Base-by-base conservation (phyloP, 106 monocot species). In the Apostasia shenzhenica region DNA sequence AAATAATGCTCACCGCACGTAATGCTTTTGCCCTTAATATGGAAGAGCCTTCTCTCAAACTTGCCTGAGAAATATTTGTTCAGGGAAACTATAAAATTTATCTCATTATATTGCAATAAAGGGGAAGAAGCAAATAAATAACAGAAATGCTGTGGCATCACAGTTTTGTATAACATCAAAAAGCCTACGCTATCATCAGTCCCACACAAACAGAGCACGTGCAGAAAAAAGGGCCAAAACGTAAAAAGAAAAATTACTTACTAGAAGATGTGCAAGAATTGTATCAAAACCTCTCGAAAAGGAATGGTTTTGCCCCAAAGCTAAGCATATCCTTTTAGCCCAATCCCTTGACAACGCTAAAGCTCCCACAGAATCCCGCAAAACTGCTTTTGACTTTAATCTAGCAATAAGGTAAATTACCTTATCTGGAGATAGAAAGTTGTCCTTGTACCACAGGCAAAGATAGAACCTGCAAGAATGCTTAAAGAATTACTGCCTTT, bases 271-370 rank as follows among this genome's bases (percentile, higher is more conserved):
- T 44, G 80, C 66, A 10, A 99, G 80, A 72, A 99, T 93, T 69
- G 80, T 99, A 80, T 99, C 99, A 81, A 99, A 93, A 67, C 99
- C 99, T 74, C 93, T 84, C 53, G 81, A 88, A 75, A 99, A 93
- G 45, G 99, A 99, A 75, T 76, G 90, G n/a, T 88, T 83, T 78
- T 90, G 99, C 1, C 81, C 90, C 67, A 99, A 76, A 51, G 80
- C 83, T 69, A 85, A 67, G 67, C 90, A 99, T 70, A 99, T 87
- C 75, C 76, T 85, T 69, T 85, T 99, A 13, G 87, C 93, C 83
- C 83, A 85, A 48, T 89, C 79, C 66, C 99, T 84, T 40, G 99
- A 78, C 54, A 97, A 61, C 11, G 64, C 14, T 41, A 75, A 79
- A 73, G 74, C 63, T 58, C 66, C 74, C 44, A 83, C 80, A 66